Percentiles rank a stretch among this genome's conserved stretches.
phyloP scores from a whole-genome alignment of 352 stramenopile species.

The Phytophthora idaei region DNA sequence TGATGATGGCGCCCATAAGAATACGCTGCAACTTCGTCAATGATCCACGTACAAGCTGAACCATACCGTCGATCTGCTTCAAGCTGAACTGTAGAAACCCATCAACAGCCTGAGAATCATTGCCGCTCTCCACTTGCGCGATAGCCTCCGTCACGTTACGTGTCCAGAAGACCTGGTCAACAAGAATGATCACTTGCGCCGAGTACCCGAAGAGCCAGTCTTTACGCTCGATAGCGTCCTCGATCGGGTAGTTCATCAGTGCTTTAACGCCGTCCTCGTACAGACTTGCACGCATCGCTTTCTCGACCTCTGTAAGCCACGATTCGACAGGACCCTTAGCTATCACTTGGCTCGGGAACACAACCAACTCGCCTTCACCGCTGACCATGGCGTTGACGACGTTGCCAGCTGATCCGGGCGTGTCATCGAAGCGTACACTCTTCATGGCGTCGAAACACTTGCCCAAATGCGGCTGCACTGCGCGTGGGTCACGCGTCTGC shows the following conservation, averaged over 20 bases:
- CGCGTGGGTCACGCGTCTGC: constrained; percentile 88
- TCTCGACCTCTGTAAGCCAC: constrained; percentile 90
- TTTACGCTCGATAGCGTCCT: constrained; percentile 88
- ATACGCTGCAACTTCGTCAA: constrained; percentile 90
- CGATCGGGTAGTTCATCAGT: constrained; percentile 86
- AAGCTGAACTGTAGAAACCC: constrained; percentile 90
- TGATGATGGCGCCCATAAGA: constrained; percentile 91
- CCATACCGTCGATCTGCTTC: constrained; percentile 93
- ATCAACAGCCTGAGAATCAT: constrained; percentile 70
- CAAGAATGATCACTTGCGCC: constrained; percentile 88
- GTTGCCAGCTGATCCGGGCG: constrained; percentile 40
- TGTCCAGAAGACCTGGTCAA: constrained; percentile 94
- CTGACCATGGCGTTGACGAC: constrained; percentile 86
- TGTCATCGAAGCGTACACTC: constrained; percentile 86
- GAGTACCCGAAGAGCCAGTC: constrained; percentile 91
- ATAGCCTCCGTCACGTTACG: constrained; percentile 87
- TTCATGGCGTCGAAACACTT: constrained; percentile 95
- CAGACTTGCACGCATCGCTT: constrained; percentile 85
- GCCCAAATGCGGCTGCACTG: constrained; percentile 89
- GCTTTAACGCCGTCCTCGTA: constrained; percentile 88
- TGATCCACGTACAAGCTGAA: constrained; percentile 86
- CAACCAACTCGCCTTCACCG: constrained; percentile 86
- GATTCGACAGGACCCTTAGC: constrained; percentile 87
- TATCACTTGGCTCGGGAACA: constrained; percentile 73
- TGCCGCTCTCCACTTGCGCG: constrained; percentile 68